phyloP scores from a whole-genome alignment of 768 basidiomycete genomes.

The Rhodocollybia butyracea region DNA sequence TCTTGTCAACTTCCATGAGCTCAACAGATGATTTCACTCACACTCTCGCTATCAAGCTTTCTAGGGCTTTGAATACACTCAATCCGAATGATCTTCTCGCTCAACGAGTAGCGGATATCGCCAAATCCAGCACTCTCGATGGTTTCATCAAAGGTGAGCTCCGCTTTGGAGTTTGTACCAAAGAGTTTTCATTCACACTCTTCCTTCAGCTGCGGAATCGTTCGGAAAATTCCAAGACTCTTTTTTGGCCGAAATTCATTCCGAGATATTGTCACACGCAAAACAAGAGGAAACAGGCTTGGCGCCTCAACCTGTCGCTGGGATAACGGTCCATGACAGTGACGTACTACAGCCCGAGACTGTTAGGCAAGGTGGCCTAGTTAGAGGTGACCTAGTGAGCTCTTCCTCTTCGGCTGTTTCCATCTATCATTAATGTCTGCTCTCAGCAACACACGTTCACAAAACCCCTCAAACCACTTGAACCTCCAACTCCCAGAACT shows the following conservation, averaged over 20 bases:
- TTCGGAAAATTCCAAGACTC: constrained; percentile 87
- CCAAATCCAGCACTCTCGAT: constrained; percentile 59
- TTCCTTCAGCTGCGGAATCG: constrained; percentile 56
- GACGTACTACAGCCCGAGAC: constrained; percentile 85
- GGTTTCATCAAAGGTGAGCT: constrained; percentile 66
- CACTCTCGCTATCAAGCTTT: constrained; percentile 74
- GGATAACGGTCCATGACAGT: constrained; percentile 73
- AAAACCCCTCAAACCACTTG: constrained; percentile 66
- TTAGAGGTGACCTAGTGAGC: constrained; percentile 59
- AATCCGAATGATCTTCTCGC: constrained; percentile 86
- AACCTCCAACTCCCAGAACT: constrained; percentile 72
- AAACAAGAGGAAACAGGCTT: constrained; percentile 59
- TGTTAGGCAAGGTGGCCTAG: constrained; percentile 72
- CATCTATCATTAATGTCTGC: constrained; percentile 6
- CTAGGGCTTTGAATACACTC: constrained; percentile 71
- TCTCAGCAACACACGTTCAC: constrained; percentile 77
- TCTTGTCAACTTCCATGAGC: constrained; percentile 1
- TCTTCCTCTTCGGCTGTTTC: neutral
- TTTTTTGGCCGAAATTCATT: constrained; percentile 75
- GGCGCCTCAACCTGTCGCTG: constrained; percentile 59
- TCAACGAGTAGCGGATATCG: constrained; percentile 74
- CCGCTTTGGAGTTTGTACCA: neutral
- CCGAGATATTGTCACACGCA: constrained; percentile 71
- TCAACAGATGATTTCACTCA: constrained; percentile 48
- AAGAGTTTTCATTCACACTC: neutral